phyloP scores from a whole-genome alignment of 495 filamentous ascomycete genomes.

The Hypoxylon fragiforme region DNA sequence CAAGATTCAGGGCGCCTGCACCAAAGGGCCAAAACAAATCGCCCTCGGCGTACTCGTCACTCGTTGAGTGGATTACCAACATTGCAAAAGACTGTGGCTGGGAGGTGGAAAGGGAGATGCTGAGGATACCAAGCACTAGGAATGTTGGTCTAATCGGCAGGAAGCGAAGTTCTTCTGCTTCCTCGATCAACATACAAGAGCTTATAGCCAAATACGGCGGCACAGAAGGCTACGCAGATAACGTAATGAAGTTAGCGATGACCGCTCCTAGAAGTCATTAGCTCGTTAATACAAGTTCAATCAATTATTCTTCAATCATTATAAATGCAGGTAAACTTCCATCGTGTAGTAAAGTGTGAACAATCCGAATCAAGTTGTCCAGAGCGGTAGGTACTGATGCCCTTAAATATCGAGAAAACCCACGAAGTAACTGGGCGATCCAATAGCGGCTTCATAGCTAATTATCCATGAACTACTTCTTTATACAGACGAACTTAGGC shows the following conservation, averaged over 20 bases:
- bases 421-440: too few relatives aligned
- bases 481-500: too few relatives aligned
- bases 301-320: too few relatives aligned
- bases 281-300: too few relatives aligned
- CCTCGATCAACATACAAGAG: constrained; percentile 38
- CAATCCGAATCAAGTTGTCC: too few relatives aligned
- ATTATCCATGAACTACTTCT: too few relatives aligned
- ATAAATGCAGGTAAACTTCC: too few relatives aligned
- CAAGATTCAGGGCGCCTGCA: constrained; percentile 68
- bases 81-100: constrained; percentile 74
- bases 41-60: constrained; percentile 68
- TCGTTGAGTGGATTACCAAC: constrained; percentile 69
- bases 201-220: constrained; percentile 57
- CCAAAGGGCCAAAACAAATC: constrained; percentile 55
- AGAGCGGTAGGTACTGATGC: too few relatives aligned
- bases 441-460: too few relatives aligned
- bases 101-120: constrained; percentile 73
- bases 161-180: constrained; percentile 27
- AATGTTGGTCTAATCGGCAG: constrained; percentile 80
- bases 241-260: constrained; percentile 55
- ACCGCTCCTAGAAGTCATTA: constrained; percentile 44
- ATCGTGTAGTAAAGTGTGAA: too few relatives aligned
- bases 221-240: constrained; percentile 57
- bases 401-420: too few relatives aligned
- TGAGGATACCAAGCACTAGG: constrained; percentile 87